Evolutionary conservation across 2,329 filamentous ascomycete genomes (phyloP), one percentile per base, ranked within the genome.

Genomic region (Ceratocystis harringtonii): DNA sequence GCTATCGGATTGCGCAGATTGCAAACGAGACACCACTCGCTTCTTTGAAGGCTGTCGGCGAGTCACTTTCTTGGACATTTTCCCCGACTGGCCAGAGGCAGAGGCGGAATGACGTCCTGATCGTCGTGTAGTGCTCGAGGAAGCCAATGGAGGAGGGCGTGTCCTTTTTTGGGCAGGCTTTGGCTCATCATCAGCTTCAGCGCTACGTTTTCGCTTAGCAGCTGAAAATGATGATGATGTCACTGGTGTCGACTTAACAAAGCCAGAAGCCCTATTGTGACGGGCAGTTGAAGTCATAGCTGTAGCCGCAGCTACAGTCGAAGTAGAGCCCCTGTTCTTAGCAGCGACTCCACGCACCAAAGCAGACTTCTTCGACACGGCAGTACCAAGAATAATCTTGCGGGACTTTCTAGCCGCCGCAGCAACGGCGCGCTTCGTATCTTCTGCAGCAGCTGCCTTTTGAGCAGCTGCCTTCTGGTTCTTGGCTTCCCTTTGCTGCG

Each of bases 401-500:
- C 48, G 48, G 7, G 65, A 45, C 57, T 64, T 65, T 36, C 65
- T 68, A 22, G 65, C n/a, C 2, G 28, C 52, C 12, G 55, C 64
- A 50, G 65, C 69, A 65, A 68, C 70, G 68, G 63, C 74, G 67
- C 82, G 76, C 75, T 85, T 85, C 61, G 78, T 76, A 3, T 77
- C 76, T 70, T 79, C 81, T 63, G 77, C 72, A 1, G 73, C 74
- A 36, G 71, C 73, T 70, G 78, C 77, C 8, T 50, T 50, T 19
- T 50, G 48, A 69, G 73, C 73, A 2, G 70, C 71, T 25, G 44
- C 60, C 48, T 65, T 65, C 30, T 64, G 44, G 28, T 72, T 73
- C 70, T 76, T 77, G 61, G 76, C 66, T 60, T 74, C 76, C 36
- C 78, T 75, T 71, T 81, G 81, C 48, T 77, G 72, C 0, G 74